Percentiles rank a stretch among this genome's conserved stretches.
Conservation (phyloP, 345 rosid species). For the Moricandia moricandioides region DNA sequence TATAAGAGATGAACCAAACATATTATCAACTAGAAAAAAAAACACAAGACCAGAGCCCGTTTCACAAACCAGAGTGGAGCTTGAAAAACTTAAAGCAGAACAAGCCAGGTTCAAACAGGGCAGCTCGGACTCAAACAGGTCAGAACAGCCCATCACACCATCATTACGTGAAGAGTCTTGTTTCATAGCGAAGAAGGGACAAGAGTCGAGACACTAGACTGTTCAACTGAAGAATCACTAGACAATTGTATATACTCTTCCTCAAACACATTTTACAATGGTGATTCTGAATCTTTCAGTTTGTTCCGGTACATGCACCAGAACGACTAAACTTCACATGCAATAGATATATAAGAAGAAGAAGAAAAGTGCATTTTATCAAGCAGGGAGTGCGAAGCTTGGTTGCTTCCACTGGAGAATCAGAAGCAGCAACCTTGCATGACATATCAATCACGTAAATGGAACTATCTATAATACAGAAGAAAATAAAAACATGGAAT, state of each 20-base stretch:
- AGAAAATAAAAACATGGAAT: background rate
- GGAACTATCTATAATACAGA: background rate
- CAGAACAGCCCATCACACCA: background rate
- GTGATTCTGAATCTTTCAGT: background rate
- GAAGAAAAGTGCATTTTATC: slow-evolving; percentile 3
- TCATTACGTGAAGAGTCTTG: background rate
- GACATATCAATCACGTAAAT: slow-evolving; percentile 10
- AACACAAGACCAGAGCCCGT: background rate
- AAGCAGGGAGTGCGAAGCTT: slow-evolving; percentile 81
- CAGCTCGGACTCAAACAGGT: background rate
- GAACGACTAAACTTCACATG: slow-evolving; percentile 15
- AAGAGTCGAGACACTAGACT: background rate
- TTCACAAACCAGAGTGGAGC: background rate
- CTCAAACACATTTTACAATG: slow-evolving; percentile 1
- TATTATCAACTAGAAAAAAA: background rate
- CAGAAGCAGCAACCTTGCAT: slow-evolving; percentile 79
- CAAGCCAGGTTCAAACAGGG: background rate
- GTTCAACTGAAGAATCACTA: slow-evolving; percentile 3
- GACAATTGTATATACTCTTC: background rate
- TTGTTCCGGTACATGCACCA: background rate
- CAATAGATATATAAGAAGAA: background rate
- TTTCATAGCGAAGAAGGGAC: background rate
- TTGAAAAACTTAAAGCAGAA: background rate
- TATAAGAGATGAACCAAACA: background rate
- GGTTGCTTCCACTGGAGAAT: slow-evolving; percentile 66